These are phyloP conservation scores for Boletus sp. DNA, from an alignment of 1,284 basidiomycete species.

Conservation along the genomic window DNA sequence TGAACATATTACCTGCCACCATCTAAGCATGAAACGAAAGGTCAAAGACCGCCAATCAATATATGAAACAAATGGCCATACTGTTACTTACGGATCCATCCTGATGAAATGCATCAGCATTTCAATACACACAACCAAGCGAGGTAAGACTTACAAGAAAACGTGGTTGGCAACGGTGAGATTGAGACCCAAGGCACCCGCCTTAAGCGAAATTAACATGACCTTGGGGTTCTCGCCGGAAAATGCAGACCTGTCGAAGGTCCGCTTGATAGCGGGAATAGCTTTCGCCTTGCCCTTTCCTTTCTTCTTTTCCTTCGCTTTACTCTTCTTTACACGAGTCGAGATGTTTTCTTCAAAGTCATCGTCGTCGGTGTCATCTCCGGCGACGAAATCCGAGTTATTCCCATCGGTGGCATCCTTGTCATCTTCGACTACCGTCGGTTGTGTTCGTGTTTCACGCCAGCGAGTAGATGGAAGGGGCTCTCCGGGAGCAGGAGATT, in stretches of 20 bases:
- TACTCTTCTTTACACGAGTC: conserved; percentile 27
- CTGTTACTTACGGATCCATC: conserved; percentile 75
- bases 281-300: conserved; percentile 36
- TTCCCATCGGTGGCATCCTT: conserved; percentile 17
- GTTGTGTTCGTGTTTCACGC: conserved; percentile 2
- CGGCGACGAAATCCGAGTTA: conserved; percentile 25
- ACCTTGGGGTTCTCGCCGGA: conserved; percentile 59
- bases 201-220: conserved; percentile 85
- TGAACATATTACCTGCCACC: conserved; percentile 58
- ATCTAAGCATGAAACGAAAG: conserved; percentile 36
- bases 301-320: conserved; percentile 37
- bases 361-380: conserved; percentile 37
- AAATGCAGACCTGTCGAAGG: conserved; percentile 21
- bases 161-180: conserved; percentile 89
- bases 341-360: conserved; percentile 39
- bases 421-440: conserved; percentile 22
- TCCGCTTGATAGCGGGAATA: conserved; percentile 9
- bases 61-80: neutral
- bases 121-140: neutral
- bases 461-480: conserved; percentile 9
- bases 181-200: conserved; percentile 81
- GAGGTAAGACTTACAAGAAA: conserved; percentile 59
- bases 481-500: conserved; percentile 20
- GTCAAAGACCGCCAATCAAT: conserved; percentile 13
- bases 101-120: conserved; percentile 34